Percentiles rank a stretch among this genome's conserved stretches.
phyloP scores from a whole-genome alignment of 2,329 filamentous ascomycete species.

The Penicillium sp. region DNA sequence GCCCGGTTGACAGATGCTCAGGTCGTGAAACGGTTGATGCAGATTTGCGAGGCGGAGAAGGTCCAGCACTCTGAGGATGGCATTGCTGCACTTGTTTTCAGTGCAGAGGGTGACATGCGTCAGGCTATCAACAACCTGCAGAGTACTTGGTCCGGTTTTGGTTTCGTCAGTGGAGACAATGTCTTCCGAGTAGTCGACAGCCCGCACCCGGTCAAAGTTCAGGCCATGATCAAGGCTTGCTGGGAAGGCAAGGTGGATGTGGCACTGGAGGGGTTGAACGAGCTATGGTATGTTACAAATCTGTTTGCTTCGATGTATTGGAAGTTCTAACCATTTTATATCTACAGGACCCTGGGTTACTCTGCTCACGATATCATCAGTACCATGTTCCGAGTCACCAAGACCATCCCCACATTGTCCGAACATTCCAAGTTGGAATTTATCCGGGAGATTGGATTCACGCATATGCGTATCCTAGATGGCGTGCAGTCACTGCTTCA shows the following conservation, averaged over 20 bases:
- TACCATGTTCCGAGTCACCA: constrained; percentile 98
- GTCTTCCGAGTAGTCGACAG: constrained; percentile 97
- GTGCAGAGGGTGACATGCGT: constrained; percentile 96
- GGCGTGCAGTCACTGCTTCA: constrained; percentile 94
- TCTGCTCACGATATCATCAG: constrained; percentile 99
- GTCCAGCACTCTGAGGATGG: constrained; percentile 92
- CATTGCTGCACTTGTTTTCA: constrained; percentile 92
- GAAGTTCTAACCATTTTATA: constrained; percentile 5
- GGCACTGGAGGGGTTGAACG: constrained; percentile 79
- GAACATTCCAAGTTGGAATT: constrained; percentile 97
- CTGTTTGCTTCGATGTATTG: not conserved
- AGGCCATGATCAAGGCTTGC: constrained; percentile 97
- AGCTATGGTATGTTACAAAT: constrained; percentile 66
- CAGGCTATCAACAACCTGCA: constrained; percentile 99
- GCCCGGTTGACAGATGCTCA: constrained; percentile 88
- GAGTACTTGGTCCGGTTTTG: constrained; percentile 87
- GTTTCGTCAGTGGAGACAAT: constrained; percentile 95
- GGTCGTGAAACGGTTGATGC: constrained; percentile 82
- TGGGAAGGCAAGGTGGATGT: constrained; percentile 87
- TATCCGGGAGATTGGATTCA: constrained; percentile 97
- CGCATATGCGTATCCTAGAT: constrained; percentile 98
- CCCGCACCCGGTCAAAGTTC: constrained; percentile 95
- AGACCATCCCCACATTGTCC: constrained; percentile 85
- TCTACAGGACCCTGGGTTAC: constrained; percentile 73
- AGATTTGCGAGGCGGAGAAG: constrained; percentile 89